phyloP scores from a whole-genome alignment of 108 stramenopile genomes.

The Pelagomonas calceolata region DNA sequence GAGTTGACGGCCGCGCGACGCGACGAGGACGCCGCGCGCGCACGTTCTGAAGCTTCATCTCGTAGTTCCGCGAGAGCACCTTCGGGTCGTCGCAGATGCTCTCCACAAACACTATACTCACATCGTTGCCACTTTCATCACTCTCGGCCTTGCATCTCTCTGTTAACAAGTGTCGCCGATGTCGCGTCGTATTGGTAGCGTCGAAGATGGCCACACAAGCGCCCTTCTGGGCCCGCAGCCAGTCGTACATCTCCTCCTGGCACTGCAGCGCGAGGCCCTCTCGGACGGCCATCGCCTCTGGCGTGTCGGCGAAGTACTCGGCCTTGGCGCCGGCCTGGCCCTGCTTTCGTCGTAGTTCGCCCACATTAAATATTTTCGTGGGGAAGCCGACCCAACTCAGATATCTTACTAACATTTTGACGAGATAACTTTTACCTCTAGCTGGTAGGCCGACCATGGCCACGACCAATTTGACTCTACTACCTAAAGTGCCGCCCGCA shows the following conservation, averaged over 20 bases:
- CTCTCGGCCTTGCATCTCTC: conserved; percentile 54
- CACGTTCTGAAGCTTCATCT: conserved; percentile 40
- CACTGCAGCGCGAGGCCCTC: conserved; percentile 19
- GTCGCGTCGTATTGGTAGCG: conserved; percentile 86
- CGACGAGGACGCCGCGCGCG: conserved; percentile 15
- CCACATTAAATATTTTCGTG: conserved; percentile 36
- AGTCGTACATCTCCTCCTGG: conserved; percentile 41
- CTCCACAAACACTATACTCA: conserved; percentile 83
- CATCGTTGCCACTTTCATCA: conserved; percentile 47
- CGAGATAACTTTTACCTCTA: conserved; percentile 40
- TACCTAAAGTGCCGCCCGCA: too few species aligned
- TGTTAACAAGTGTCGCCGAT: conserved; percentile 59
- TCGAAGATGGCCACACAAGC: conserved; percentile 76
- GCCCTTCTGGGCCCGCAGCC: conserved; percentile 2
- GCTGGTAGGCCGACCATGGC: conserved; percentile 23
- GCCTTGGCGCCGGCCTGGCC: not conserved
- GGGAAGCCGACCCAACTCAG: conserved; percentile 38
- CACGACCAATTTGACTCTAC: not conserved
- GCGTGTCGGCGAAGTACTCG: conserved; percentile 9
- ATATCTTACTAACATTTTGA: conserved; percentile 44
- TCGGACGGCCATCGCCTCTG: conserved; percentile 17
- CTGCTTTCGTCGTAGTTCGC: conserved; percentile 29
- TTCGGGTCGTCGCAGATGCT: conserved; percentile 80
- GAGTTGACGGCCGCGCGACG: not conserved
- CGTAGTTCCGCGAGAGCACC: conserved; percentile 31